Base-by-base conservation (phyloP, 331 rosid species). In the Acacia concinna region DNA sequence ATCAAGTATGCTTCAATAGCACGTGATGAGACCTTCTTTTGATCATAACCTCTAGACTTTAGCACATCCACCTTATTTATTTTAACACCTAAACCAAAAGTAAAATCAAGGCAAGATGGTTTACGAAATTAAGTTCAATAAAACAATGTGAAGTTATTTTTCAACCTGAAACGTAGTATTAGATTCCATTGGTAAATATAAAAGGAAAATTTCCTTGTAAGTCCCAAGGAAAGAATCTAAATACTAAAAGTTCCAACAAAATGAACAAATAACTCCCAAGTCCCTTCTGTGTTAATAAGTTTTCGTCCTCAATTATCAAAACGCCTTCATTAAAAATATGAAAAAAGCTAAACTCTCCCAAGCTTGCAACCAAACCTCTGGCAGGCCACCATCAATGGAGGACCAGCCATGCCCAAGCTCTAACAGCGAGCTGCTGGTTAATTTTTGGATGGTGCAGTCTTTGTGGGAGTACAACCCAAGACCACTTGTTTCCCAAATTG, bases 1-100 rank as follows among this genome's bases (percentile, higher is more conserved):
- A 95, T 89, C 83, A 95, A 86, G 86, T 91, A 95, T 27, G 98
- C 94, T 84, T 95, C 99, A 78, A 93, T 91, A 66, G 98, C 91
- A 56, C 63, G 98, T 60, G 98, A 87, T 57, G 99, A 84, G 73
- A 89, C 93, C 73, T 40, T 84, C 43, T 89, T 59, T 69, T 87
- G 93, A 78, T 84, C 82, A 85, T 80, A 90, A 75, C 99, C 97
- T 35, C 90, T 87, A 0, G 92, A 87, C 31, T 85, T 89, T 59
- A 95, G 81, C 66, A 23, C 71, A 69, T 93, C 89, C 69, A 95
- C 79, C 70, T 72, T 86, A 73, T 95, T 95, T 84, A 95, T 92
- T 91, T 93, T 95, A 68, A 91, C 65, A 51, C 99, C 99, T 95
- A 82, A 41, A 51, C 18, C 51, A 44, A 30, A 21, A 75, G 78